Conservation (phyloP, 345 rosid genomes). For the Eucalyptus albens region DNA sequence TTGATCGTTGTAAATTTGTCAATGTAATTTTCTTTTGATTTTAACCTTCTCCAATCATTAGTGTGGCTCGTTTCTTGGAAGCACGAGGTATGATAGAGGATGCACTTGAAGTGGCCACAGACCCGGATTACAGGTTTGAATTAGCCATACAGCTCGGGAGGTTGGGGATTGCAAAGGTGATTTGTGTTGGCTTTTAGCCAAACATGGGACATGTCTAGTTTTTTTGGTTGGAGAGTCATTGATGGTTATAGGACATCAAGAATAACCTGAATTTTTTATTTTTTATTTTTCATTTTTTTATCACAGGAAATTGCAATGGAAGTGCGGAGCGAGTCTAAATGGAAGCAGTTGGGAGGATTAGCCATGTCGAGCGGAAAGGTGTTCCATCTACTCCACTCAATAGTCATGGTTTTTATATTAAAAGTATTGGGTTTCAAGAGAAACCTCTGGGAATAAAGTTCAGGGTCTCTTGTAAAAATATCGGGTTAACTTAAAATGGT, state of each 20-base stretch:
- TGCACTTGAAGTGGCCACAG: slow-evolving; percentile 94
- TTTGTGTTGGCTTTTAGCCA: neutral
- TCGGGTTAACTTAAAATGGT: neutral
- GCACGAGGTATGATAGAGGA: slow-evolving; percentile 95
- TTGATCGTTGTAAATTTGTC: neutral
- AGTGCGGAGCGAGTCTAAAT: slow-evolving; percentile 84
- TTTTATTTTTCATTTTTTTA: neutral
- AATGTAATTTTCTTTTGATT: neutral
- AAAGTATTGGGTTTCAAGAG: neutral
- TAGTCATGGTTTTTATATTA: neutral
- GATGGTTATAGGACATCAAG: neutral
- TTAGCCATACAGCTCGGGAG: slow-evolving; percentile 93
- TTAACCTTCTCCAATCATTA: slow-evolving; percentile 17
- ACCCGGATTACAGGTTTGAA: slow-evolving; percentile 94
- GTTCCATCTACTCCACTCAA: neutral
- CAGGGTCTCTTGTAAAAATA: neutral
- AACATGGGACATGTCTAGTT: neutral
- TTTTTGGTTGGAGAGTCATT: neutral
- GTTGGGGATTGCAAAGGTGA: slow-evolving; percentile 86
- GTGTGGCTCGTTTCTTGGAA: slow-evolving; percentile 98
- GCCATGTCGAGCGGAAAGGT: slow-evolving; percentile 99
- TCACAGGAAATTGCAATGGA: slow-evolving; percentile 76
- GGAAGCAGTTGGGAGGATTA: slow-evolving; percentile 97
- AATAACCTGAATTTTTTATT: neutral
- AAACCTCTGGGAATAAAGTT: neutral